A percentile compares a stretch with the other conserved stretches of the same genome.
phyloP scores from a whole-genome alignment of 768 basidiomycete species.

The Paxillus ammoniavirescens region DNA sequence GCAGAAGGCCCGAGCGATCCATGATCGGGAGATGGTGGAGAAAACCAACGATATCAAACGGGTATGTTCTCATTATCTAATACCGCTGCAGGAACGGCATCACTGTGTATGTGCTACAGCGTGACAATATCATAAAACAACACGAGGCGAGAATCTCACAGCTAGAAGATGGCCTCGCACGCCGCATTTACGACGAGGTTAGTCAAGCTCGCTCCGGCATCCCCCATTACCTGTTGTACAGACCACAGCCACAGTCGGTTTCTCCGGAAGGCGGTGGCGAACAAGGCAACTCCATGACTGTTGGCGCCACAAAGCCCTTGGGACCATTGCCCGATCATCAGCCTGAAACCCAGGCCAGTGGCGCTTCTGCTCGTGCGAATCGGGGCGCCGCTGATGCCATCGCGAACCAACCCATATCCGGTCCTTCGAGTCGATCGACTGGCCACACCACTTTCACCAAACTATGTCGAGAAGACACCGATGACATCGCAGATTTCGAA shows the following conservation, averaged over 20 bases:
- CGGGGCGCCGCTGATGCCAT: conserved; percentile 3
- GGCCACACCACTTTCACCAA: conserved; percentile 22
- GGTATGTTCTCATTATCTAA: conserved; percentile 30
- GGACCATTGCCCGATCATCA: conserved; percentile 11
- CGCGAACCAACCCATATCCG: conserved; percentile 9
- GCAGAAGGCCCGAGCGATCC: conserved; percentile 41
- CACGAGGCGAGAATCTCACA: conserved; percentile 44
- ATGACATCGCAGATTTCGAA: conserved; percentile 25
- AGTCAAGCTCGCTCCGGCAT: conserved; percentile 13
- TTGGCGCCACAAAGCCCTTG: conserved; percentile 10
- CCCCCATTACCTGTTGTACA: conserved; percentile 12
- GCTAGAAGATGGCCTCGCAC: conserved; percentile 47
- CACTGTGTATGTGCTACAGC: conserved; percentile 30
- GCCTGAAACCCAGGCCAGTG: conserved; percentile 19
- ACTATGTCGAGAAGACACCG: conserved; percentile 26
- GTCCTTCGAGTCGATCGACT: conserved; percentile 21
- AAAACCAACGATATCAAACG: conserved; percentile 58
- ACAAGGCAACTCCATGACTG: conserved; percentile 12
- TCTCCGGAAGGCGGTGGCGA: conserved; percentile 11
- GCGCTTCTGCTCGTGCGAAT: conserved; percentile 6
- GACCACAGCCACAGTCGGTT: conserved; percentile 10
- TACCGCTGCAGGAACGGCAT: conserved; percentile 6
- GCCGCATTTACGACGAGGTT: conserved; percentile 38
- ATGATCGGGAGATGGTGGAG: conserved; percentile 52
- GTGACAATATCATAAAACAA: conserved; percentile 45